These are phyloP conservation scores for Stagonosporopsis vannaccii DNA, from an alignment of 2,329 filamentous ascomycete genomes.

Conservation along the genomic window DNA sequence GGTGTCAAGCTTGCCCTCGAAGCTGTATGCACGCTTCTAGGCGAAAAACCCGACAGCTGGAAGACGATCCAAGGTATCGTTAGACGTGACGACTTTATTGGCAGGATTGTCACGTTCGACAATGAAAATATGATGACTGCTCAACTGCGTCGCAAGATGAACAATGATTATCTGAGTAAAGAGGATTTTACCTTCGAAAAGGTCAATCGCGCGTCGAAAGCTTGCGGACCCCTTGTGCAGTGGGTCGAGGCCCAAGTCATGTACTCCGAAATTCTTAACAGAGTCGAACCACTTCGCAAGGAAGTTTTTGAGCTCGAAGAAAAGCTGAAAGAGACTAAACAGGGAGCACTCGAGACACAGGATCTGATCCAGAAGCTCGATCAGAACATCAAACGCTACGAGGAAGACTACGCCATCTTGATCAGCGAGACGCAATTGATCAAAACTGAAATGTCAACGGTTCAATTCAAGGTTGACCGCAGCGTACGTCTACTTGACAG, in stretches of 20 bases:
- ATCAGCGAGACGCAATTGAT: conserved; percentile 98
- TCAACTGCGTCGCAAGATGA: conserved; percentile 83
- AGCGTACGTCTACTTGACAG: conserved; percentile 94
- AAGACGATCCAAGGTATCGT: conserved; percentile 89
- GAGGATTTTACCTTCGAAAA: conserved; percentile 96
- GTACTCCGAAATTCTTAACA: conserved; percentile 96
- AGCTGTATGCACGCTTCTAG: conserved; percentile 93
- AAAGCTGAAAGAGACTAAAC: conserved; percentile 88
- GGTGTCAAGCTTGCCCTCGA: conserved; percentile 93
- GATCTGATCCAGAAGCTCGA: conserved; percentile 85
- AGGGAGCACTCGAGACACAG: conserved; percentile 89
- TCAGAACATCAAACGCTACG: conserved; percentile 91
- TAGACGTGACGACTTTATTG: conserved; percentile 94
- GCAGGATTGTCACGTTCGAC: conserved; percentile 96
- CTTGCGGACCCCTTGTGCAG: conserved; percentile 94
- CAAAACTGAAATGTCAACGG: conserved; percentile 94
- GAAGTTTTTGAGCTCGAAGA: conserved; percentile 90
- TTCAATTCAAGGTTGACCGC: conserved; percentile 97
- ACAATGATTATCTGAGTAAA: conserved; percentile 87
- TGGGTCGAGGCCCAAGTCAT: conserved; percentile 97
- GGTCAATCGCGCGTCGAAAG: conserved; percentile 95
- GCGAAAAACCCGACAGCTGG: conserved; percentile 90
- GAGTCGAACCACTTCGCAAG: conserved; percentile 88
- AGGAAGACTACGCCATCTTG: conserved; percentile 91
- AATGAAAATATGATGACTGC: conserved; percentile 96